Conservation (phyloP, 2,329 filamentous ascomycete genomes). For the Alternaria sp. region DNA sequence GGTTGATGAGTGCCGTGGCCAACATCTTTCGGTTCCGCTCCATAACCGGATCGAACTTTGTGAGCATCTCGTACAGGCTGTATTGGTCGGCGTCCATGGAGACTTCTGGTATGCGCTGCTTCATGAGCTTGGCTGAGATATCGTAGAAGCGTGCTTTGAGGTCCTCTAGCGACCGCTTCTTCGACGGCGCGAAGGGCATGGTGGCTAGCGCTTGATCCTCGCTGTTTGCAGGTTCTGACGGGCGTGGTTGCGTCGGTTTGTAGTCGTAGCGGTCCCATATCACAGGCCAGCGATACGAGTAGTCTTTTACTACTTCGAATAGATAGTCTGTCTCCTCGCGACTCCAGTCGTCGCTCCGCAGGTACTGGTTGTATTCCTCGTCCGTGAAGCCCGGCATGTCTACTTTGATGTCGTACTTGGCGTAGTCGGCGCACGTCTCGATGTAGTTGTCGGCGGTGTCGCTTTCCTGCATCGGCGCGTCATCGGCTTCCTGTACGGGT, state of each 20-base stretch:
- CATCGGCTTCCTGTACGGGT: conserved; percentile 39
- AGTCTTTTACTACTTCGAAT: conserved; percentile 75
- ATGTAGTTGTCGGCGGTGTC: conserved; percentile 45
- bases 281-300: conserved; percentile 86
- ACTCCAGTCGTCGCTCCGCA: conserved; percentile 81
- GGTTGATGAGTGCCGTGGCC: conserved; percentile 77
- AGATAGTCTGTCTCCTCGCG: conserved; percentile 95
- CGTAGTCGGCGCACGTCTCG: conserved; percentile 67
- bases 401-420: conserved; percentile 86
- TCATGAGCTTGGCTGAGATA: conserved; percentile 66
- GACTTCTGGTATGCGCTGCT: conserved; percentile 48
- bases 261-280: conserved; percentile 94
- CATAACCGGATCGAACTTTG: conserved; percentile 80
- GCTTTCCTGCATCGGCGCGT: conserved; percentile 40
- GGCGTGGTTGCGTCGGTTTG: conserved; percentile 48
- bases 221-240: conserved; percentile 26
- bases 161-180: conserved; percentile 79
- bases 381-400: conserved; percentile 82
- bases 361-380: conserved; percentile 79
- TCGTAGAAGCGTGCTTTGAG: conserved; percentile 91
- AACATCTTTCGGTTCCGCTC: conserved; percentile 85
- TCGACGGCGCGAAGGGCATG: conserved; percentile 52
- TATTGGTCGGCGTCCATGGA: conserved; percentile 86
- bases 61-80: conserved; percentile 81
- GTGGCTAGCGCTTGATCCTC: conserved; percentile 38